Percentiles rank a stretch among this genome's conserved stretches.
phyloP scores from a whole-genome alignment of 192 early-diverging fungal species.

The Paraglomus brasilianum region DNA sequence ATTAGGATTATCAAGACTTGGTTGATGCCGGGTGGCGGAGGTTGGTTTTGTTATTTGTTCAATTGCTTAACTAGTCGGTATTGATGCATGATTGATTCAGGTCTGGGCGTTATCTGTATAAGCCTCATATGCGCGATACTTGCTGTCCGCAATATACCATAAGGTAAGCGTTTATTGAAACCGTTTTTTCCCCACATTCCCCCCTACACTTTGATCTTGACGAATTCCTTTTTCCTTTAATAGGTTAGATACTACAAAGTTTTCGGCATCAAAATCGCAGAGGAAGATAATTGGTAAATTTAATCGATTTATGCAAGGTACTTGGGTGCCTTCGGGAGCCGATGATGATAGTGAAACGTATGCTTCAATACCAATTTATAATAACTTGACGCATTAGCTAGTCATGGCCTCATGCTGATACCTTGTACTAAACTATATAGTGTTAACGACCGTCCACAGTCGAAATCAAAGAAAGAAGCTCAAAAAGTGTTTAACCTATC shows the following conservation, averaged over 20 bases:
- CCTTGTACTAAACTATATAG: too few species aligned
- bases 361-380: neutral
- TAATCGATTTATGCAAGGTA: slow-evolving; percentile 53
- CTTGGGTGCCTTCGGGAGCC: slow-evolving; percentile 15
- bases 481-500: slow-evolving; percentile 20
- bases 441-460: too few species aligned
- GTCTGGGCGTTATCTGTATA: slow-evolving; percentile 73
- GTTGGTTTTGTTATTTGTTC: slow-evolving; percentile 25
- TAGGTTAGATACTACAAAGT: slow-evolving; percentile 57
- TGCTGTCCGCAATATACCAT: slow-evolving; percentile 81
- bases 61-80: neutral
- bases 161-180: slow-evolving; percentile 47
- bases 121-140: slow-evolving; percentile 60
- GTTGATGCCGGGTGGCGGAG: slow-evolving; percentile 78
- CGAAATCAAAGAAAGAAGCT: slow-evolving; percentile 36
- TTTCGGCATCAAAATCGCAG: slow-evolving; percentile 60
- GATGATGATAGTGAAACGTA: neutral
- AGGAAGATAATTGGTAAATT: slow-evolving; percentile 65
- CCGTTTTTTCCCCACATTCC: too few species aligned
- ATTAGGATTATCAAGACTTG: slow-evolving; percentile 60
- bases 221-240: neutral
- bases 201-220: too few species aligned
- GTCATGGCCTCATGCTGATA: neutral
- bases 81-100: slow-evolving; percentile 29
- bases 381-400: too few species aligned